phyloP scores from a whole-genome alignment of 371 early-diverging fungal genomes.

The Gilbertella persicaria region DNA sequence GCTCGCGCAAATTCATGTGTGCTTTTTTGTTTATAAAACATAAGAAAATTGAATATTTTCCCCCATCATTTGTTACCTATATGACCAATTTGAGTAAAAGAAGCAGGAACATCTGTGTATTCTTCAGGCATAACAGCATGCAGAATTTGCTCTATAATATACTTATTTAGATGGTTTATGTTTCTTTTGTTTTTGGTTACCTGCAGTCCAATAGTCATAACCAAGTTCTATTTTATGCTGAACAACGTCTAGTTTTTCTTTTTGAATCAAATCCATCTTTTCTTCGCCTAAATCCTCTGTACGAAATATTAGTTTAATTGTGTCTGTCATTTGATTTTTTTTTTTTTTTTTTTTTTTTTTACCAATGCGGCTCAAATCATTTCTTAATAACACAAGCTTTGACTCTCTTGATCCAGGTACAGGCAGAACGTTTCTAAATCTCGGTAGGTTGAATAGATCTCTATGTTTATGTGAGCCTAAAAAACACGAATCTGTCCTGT shows the following conservation, averaged over 20 bases:
- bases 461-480: conserved; percentile 22
- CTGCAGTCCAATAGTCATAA: conserved; percentile 82
- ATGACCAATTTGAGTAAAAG: conserved; percentile 95
- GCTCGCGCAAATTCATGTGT: conserved; percentile 94
- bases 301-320: conserved; percentile 4
- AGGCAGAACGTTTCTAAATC: conserved; percentile 69
- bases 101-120: conserved; percentile 75
- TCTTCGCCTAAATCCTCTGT: conserved; percentile 47
- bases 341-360: not conserved
- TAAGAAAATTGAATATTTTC: not conserved
- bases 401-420: conserved; percentile 56
- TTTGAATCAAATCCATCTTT: conserved; percentile 46
- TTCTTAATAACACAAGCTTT: conserved; percentile 65
- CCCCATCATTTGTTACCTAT: no score
- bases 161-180: not conserved
- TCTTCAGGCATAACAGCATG: conserved; percentile 89
- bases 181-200: conserved; percentile 29
- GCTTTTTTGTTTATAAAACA: conserved; percentile 41
- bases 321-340: not conserved
- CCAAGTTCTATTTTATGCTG: conserved; percentile 58
- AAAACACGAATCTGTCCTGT: not conserved
- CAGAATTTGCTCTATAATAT: conserved; percentile 78
- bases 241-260: conserved; percentile 52
- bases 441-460: conserved; percentile 72
- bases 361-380: conserved; percentile 20